Percentiles rank a stretch among this genome's conserved stretches.
These are phyloP conservation scores for Daldinia decipiens DNA, from an alignment of 495 filamentous ascomycete species.

Conservation along the genomic window DNA sequence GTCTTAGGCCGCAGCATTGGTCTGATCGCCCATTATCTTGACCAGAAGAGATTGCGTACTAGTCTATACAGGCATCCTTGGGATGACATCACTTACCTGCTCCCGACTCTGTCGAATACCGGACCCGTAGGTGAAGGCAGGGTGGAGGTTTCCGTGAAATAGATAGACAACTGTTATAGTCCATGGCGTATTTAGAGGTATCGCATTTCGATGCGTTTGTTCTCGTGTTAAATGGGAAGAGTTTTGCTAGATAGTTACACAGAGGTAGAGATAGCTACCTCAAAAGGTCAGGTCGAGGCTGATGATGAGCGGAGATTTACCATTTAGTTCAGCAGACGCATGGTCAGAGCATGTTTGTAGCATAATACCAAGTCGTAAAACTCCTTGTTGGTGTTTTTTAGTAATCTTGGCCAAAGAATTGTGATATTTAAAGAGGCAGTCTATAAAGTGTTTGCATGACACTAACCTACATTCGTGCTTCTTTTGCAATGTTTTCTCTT, in stretches of 20 bases:
- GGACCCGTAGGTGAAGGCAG: conserved; percentile 84
- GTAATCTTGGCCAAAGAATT: neutral
- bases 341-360: conserved; percentile 17
- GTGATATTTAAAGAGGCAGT: neutral
- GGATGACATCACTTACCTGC: conserved; percentile 97
- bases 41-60: conserved; percentile 98
- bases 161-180: conserved; percentile 30
- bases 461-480: neutral
- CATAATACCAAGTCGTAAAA: conserved; percentile 31
- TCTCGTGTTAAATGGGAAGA: conserved; percentile 11
- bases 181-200: conserved; percentile 30
- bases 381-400: conserved; percentile 3
- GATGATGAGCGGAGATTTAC: conserved; percentile 37
- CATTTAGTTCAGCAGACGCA: conserved; percentile 23
- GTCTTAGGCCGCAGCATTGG: conserved; percentile 95
- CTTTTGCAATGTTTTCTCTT: neutral
- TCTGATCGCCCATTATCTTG: conserved; percentile 99
- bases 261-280: conserved; percentile 15
- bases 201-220: conserved; percentile 11
- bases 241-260: conserved; percentile 17
- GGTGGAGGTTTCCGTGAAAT: conserved; percentile 81
- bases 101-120: conserved; percentile 79
- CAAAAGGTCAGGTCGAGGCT: conserved; percentile 27
- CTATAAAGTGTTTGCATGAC: neutral
- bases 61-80: conserved; percentile 98